phyloP scores from a whole-genome alignment of 1,284 basidiomycete genomes.

The Schizopora paradoxa region DNA sequence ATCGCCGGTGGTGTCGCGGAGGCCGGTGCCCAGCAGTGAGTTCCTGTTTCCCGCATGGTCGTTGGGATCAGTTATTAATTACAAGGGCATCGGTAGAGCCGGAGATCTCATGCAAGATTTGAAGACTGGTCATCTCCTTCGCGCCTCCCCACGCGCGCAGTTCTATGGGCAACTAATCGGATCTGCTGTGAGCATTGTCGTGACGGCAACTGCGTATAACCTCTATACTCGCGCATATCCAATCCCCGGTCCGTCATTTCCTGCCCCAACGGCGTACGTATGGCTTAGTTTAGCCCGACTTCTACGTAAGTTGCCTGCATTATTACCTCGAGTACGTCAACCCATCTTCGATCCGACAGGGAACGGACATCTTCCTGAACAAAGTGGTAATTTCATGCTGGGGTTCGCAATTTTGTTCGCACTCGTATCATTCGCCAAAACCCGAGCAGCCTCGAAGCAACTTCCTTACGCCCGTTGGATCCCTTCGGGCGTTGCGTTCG shows the following conservation, averaged over 20 bases:
- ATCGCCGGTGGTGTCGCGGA: constrained; percentile 96
- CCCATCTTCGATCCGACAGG: constrained; percentile 38
- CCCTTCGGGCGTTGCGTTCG: constrained; percentile 86
- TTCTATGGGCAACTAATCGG: constrained; percentile 89
- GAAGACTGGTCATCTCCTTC: constrained; percentile 89
- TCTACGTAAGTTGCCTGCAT: constrained; percentile 52
- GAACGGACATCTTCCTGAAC: constrained; percentile 76
- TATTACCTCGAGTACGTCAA: constrained; percentile 5
- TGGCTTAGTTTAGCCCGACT: constrained; percentile 91
- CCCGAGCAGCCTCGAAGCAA: constrained; percentile 35
- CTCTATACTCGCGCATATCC: constrained; percentile 85
- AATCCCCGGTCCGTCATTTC: constrained; percentile 87
- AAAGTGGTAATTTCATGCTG: constrained; percentile 79
- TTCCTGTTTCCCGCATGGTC: too few relatives aligned
- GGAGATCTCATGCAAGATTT: constrained; percentile 98
- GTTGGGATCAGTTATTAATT: too few relatives aligned
- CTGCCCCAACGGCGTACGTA: constrained; percentile 88
- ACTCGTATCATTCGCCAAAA: constrained; percentile 62
- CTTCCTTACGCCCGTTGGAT: constrained; percentile 64
- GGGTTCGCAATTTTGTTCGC: constrained; percentile 70
- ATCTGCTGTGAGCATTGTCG: constrained; percentile 80
- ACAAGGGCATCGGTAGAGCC: constrained; percentile 46
- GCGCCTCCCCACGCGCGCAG: constrained; percentile 81
- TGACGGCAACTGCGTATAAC: constrained; percentile 83
- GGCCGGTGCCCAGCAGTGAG: constrained; percentile 90